A percentile compares a stretch with the other conserved stretches of the same genome.
Conservation (phyloP, 2,329 filamentous ascomycete genomes). For the Xylaria sp. region DNA sequence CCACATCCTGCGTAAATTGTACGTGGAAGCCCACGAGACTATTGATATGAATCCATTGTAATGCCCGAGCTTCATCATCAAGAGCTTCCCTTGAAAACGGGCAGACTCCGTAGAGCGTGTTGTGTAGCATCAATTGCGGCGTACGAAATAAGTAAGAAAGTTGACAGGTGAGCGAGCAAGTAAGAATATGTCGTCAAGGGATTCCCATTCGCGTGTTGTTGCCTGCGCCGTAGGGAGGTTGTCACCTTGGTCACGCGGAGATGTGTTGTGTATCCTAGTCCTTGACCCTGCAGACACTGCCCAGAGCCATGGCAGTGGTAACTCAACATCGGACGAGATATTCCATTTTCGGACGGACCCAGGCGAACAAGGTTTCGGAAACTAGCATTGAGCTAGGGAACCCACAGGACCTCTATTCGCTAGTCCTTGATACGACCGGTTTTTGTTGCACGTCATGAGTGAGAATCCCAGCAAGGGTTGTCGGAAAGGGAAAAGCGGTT, state of each 20-base stretch:
- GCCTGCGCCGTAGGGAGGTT: constrained; percentile 20
- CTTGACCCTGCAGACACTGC: constrained; percentile 33
- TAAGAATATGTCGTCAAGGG: constrained; percentile 1
- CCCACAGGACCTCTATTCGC: constrained; percentile 12
- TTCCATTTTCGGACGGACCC: constrained; percentile 29
- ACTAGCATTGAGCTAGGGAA: constrained; percentile 12
- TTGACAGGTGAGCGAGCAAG: constrained; percentile 12
- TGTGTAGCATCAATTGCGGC: constrained; percentile 13
- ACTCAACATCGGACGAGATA: constrained; percentile 4
- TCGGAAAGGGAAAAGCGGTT: constrained; percentile 23
- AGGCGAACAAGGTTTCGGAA: constrained; percentile 15
- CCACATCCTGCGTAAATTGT: constrained; percentile 9
- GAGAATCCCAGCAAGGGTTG: constrained; percentile 21
- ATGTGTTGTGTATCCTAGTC: constrained; percentile 16
- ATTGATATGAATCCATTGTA: constrained; percentile 10
- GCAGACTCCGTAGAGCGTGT: constrained; percentile 22
- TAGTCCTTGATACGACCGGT: constrained; percentile 6
- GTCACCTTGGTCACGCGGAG: constrained; percentile 32
- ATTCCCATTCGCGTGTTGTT: constrained; percentile 13
- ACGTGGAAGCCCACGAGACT: constrained; percentile 5
- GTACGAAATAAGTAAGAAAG: constrained; percentile 22
- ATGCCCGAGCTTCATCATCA: constrained; percentile 6
- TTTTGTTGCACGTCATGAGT: constrained; percentile 28
- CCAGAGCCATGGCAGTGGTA: constrained; percentile 38
- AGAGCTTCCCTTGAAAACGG: constrained; percentile 1